Conservation (phyloP, 164 flowering plant genomes). For the Warburgia ugandensis region DNA sequence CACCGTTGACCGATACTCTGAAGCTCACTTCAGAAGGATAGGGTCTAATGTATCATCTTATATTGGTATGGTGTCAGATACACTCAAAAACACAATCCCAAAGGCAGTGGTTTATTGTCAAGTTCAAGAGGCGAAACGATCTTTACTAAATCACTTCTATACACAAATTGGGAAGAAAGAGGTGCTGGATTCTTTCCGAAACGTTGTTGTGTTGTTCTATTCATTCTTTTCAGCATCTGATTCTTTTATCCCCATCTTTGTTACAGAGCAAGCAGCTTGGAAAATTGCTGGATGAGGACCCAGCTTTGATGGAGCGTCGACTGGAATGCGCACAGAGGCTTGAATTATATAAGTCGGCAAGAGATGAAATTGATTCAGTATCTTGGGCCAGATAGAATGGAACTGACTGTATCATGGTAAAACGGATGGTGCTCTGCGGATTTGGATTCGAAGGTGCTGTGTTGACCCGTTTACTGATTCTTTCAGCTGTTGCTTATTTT, state of each 20-base stretch:
- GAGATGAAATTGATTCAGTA: conserved; percentile 84
- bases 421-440: too few relatives aligned
- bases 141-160: conserved; percentile 52
- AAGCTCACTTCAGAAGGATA: conserved; percentile 56
- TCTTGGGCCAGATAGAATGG: conserved; percentile 47
- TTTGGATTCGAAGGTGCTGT: too few relatives aligned
- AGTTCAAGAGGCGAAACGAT: conserved; percentile 57
- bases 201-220: too few relatives aligned
- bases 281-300: conserved; percentile 80
- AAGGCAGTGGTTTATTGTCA: conserved; percentile 70
- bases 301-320: conserved; percentile 74
- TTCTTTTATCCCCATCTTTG: not conserved
- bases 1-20: conserved; percentile 40
- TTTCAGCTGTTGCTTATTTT: too few relatives aligned
- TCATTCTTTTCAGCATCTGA: not conserved
- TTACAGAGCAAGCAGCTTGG: conserved; percentile 64
- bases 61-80: conserved; percentile 46
- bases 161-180: conserved; percentile 61
- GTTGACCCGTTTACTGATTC: too few relatives aligned
- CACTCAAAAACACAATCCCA: conserved; percentile 46
- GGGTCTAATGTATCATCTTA: conserved; percentile 56
- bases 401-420: too few relatives aligned
- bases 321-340: conserved; percentile 75
- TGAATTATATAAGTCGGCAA: conserved; percentile 77
- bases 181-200: conserved; percentile 35